phyloP scores from a whole-genome alignment of 2,329 filamentous ascomycete genomes.

The Pseudogymnoascus sp. region DNA sequence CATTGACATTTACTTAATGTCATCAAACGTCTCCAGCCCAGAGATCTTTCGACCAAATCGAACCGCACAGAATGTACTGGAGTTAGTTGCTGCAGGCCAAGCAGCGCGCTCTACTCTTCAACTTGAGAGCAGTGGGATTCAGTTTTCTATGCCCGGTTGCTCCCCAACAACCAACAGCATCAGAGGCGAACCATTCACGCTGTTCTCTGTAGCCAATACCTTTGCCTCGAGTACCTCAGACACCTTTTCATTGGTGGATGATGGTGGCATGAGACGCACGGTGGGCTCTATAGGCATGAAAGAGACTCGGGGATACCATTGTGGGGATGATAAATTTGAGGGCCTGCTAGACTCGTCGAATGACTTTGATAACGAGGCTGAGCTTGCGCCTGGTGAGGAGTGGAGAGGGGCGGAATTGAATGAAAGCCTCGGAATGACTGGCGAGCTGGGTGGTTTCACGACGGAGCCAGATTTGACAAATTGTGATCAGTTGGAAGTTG shows the following conservation, averaged over 20 bases:
- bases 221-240: neutral
- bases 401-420: neutral
- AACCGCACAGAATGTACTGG: neutral
- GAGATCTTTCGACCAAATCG: conserved; percentile 1
- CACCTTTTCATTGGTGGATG: neutral
- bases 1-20: neutral
- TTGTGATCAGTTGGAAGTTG: neutral
- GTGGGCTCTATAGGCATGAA: neutral
- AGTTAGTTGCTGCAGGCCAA: neutral
- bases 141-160: neutral
- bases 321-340: neutral
- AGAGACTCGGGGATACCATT: neutral
- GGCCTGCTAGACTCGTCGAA: neutral
- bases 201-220: neutral
- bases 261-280: neutral
- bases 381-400: neutral
- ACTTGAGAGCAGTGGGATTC: neutral
- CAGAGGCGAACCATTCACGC: neutral
- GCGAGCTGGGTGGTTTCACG: neutral
- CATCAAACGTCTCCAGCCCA: neutral
- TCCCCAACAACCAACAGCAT: neutral
- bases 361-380: neutral
- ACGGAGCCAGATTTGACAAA: neutral
- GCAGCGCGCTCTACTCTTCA: neutral
- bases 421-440: neutral